phyloP scores from a whole-genome alignment of 2,329 filamentous ascomycete species.

The Microthyrium microscopicum region DNA sequence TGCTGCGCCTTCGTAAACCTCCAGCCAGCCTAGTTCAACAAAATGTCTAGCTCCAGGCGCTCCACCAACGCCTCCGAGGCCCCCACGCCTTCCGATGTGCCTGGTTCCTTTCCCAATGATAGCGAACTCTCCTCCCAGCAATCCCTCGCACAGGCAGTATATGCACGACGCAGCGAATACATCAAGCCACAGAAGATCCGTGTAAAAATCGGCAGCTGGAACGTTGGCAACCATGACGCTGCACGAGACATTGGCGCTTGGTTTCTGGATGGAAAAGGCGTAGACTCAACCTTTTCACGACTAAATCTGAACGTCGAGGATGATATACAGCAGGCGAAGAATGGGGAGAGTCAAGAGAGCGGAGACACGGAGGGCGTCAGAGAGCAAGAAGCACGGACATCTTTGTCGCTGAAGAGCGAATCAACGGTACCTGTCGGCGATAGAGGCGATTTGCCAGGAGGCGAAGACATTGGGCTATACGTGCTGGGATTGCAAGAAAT shows the following conservation, averaged over 20 bases:
- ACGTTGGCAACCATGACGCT: conserved; percentile 72
- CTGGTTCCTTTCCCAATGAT: conserved; percentile 6
- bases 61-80: conserved; percentile 22
- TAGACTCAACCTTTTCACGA: conserved; percentile 45
- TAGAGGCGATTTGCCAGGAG: conserved; percentile 32
- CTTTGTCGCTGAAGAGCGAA: conserved; percentile 18
- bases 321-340: conserved; percentile 13
- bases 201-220: conserved; percentile 90
- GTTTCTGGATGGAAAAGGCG: conserved; percentile 66
- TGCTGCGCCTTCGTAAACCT: too few relatives aligned
- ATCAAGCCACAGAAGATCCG: conserved; percentile 56
- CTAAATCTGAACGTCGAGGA: conserved; percentile 17
- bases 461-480: conserved; percentile 69
- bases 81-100: conserved; percentile 32
- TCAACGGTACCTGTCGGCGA: conserved; percentile 29
- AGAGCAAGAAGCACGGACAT: conserved; percentile 30
- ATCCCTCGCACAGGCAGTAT: conserved; percentile 42
- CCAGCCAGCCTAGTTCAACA: too few relatives aligned
- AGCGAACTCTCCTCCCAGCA: conserved; percentile 22
- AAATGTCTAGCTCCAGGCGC: too few relatives aligned
- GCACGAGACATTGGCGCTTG: conserved; percentile 78
- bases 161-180: conserved; percentile 64
- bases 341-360: conserved; percentile 18
- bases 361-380: conserved; percentile 25
- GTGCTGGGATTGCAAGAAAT: conserved; percentile 85